These are phyloP conservation scores for Dendrobium huoshanense DNA, from an alignment of 106 monocot species.

Conservation along the genomic window DNA sequence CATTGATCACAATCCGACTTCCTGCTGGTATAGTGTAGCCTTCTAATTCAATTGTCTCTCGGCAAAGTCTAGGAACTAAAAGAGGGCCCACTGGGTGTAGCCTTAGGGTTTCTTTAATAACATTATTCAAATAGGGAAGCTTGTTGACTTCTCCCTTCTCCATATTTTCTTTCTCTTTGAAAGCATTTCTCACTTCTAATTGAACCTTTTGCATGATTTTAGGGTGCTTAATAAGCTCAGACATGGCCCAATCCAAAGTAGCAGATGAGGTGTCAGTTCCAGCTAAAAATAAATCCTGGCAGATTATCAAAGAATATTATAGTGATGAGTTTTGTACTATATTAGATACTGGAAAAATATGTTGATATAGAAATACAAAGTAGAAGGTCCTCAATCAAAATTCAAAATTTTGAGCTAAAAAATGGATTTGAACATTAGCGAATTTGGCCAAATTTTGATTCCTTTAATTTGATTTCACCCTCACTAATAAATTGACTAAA, in stretches of 20 bases:
- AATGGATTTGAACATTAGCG: too few species aligned
- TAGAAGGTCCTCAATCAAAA: too few species aligned
- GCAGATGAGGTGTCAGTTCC: constrained; percentile 11
- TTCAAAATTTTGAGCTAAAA: too few species aligned
- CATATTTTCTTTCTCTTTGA: neutral
- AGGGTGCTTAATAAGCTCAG: constrained; percentile 10
- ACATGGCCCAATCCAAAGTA: constrained; percentile 7
- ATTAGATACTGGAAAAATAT: too few species aligned
- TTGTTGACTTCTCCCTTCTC: neutral
- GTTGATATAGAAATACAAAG: too few species aligned
- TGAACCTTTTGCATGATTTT: constrained; percentile 11
- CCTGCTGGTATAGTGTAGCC: constrained; percentile 7
- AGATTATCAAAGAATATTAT: too few species aligned
- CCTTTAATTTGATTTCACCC: too few species aligned
- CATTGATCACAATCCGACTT: constrained; percentile 8
- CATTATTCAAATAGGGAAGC: constrained; percentile 6
- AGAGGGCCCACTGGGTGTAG: constrained; percentile 11
- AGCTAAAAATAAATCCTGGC: neutral
- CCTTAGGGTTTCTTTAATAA: constrained; percentile 21
- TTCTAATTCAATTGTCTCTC: neutral
- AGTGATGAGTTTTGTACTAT: too few species aligned
- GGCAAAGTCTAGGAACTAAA: constrained; percentile 2
- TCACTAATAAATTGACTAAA: too few species aligned
- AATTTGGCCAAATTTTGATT: too few species aligned
- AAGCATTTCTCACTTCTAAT: constrained; percentile 6